Evolutionary conservation across 1,284 basidiomycete species (phyloP), one percentile per base, ranked within the genome.

Genomic region (Paramarasmius palmivorus): DNA sequence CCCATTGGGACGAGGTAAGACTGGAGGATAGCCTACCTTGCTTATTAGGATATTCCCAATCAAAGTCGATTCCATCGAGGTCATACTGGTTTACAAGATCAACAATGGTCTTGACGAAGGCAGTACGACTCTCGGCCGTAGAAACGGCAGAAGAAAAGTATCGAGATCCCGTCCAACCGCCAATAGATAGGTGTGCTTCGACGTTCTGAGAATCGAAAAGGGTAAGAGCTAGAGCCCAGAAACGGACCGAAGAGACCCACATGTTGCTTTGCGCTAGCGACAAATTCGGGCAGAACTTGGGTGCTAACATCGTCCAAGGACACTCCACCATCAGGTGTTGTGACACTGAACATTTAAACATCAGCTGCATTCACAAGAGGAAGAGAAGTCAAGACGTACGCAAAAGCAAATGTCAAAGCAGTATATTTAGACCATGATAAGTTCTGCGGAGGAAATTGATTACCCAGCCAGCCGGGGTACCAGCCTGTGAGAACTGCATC

Each of bases 51-150:
- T 92, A 93, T 67, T 93, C 92, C 92, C 91, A 94, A 67, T 95
- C 93, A 59, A 95, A 88, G 66, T 96, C 93, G 54, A 96, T 78
- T 12, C 92, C 93, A 65, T 93, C 86, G 2, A 96, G 73, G 26
- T 81, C 66, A 68, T 92, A 93, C 57, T 78, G 65, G 34, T 75
- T 63, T 38, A 88, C 88, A 34, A 92, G 72, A 25, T 70, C 66
- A 37, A 80, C 71, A 49, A 94, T 77, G 37, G 89, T 81, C 40
- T 78, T 73, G 44, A 86, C 85, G 58, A 96, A 92, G 0, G 77
- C 77, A n/a, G 79, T 79, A 37, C 92, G 81, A 64, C 84, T 86
- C 20, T 70, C 59, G 0, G 77, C 63, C 12, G 81, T 84, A 20
- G 79, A 81, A 36, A 93, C 84, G 19, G 88, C 82, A 2, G 81